phyloP scores from a whole-genome alignment of 257 asterid species.

The Vinca minor region DNA sequence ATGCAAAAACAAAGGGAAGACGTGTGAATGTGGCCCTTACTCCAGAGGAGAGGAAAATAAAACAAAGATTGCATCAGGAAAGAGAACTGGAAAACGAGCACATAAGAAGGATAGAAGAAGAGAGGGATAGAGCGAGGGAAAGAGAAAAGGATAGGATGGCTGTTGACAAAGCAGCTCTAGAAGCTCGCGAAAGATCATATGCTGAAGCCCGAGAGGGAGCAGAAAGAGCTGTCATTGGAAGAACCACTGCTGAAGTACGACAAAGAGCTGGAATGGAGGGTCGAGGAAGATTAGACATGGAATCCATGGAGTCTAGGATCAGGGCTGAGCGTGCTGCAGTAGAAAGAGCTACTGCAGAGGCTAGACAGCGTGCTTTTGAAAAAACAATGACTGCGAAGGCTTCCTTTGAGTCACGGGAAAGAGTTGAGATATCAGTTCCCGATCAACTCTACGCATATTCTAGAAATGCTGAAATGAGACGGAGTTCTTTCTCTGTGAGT shows the following conservation, averaged over 20 bases:
- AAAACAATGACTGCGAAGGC: conserved; percentile 52
- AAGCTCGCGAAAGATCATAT: conserved; percentile 58
- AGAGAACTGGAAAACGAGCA: conserved; percentile 42
- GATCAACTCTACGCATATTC: conserved; percentile 48
- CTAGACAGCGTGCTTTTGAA: conserved; percentile 70
- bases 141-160: conserved; percentile 95
- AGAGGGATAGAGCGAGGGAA: conserved; percentile 89
- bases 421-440: conserved; percentile 39
- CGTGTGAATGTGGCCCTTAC: conserved; percentile 25
- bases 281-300: conserved; percentile 60
- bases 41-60: conserved; percentile 29
- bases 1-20: conserved; percentile 31
- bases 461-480: conserved; percentile 45
- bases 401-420: conserved; percentile 29
- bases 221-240: conserved; percentile 57
- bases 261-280: conserved; percentile 51
- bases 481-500: conserved; percentile 62
- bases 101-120: conserved; percentile 61
- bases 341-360: conserved; percentile 83
- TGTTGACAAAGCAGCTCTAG: conserved; percentile 53
- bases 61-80: conserved; percentile 43
- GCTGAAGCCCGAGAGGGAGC: conserved; percentile 57
- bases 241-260: conserved; percentile 55
- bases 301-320: conserved; percentile 54
- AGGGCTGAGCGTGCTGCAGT: conserved; percentile 78